Conservation (phyloP, 257 asterid genomes). For the Fraxinus excelsior region DNA sequence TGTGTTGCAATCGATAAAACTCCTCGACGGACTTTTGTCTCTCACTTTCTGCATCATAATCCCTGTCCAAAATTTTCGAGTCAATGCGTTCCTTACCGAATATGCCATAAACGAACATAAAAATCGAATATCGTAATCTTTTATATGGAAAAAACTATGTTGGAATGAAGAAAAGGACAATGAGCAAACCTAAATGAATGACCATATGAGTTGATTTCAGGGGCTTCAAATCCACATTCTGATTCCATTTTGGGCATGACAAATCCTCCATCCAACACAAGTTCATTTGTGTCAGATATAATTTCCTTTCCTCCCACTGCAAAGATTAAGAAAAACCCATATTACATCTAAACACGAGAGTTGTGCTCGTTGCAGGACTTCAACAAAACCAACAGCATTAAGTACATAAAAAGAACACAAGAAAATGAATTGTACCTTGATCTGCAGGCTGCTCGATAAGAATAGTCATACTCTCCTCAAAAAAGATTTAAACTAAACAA, state of each 20-base stretch:
- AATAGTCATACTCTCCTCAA: slow-evolving; percentile 53
- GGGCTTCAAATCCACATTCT: slow-evolving; percentile 45
- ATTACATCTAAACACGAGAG: neutral
- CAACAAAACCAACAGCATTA: neutral
- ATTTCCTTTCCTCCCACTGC: slow-evolving; percentile 46
- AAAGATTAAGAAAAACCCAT: neutral
- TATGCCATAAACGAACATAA: neutral
- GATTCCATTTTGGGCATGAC: slow-evolving; percentile 35
- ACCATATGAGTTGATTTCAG: slow-evolving; percentile 68
- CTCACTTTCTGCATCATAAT: slow-evolving; percentile 59
- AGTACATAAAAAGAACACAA: too few relatives aligned
- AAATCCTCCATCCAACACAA: slow-evolving; percentile 59
- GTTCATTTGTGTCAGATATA: slow-evolving; percentile 31
- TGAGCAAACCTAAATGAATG: slow-evolving; percentile 51
- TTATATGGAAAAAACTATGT: neutral
- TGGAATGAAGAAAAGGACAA: neutral
- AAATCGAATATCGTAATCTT: too few relatives aligned
- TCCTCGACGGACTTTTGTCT: slow-evolving; percentile 75
- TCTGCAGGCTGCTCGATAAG: slow-evolving; percentile 47
- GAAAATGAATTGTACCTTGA: slow-evolving; percentile 35
- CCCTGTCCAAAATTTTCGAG: slow-evolving; percentile 32
- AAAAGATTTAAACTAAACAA: neutral
- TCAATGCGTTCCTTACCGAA: neutral
- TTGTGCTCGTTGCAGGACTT: neutral
- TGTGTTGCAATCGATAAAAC: slow-evolving; percentile 64